Evolutionary conservation across 2,329 filamentous ascomycete genomes (phyloP).

Genomic region (Pseudogymnoascus sp.): DNA sequence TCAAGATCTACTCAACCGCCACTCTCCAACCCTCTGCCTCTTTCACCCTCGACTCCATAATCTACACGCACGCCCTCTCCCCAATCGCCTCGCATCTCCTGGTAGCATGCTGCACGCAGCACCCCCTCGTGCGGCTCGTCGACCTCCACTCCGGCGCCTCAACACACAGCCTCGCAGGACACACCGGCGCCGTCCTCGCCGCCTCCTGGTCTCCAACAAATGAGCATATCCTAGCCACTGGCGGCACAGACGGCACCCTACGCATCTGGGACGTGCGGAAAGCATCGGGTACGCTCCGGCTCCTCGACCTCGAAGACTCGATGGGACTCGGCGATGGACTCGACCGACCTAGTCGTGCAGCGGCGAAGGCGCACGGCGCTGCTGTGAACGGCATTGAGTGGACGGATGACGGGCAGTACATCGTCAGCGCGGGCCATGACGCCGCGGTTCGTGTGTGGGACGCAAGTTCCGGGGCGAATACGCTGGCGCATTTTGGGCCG

Average conservation of each 20-base stretch:
- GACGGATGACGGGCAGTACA: conserved; percentile 69
- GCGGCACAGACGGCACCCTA: conserved; percentile 75
- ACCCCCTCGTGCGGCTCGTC: conserved; percentile 75
- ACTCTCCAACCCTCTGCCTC: conserved; percentile 53
- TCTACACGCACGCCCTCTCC: conserved; percentile 74
- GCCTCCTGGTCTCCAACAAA: conserved; percentile 75
- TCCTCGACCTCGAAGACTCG: conserved; percentile 78
- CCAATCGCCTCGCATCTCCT: conserved; percentile 65
- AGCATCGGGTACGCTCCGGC: conserved; percentile 66
- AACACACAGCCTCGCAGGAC: conserved; percentile 63
- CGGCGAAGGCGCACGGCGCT: conserved; percentile 65
- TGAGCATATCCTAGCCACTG: conserved; percentile 74
- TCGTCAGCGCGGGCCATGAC: conserved; percentile 79
- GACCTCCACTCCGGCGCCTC: conserved; percentile 77
- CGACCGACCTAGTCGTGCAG: conserved; percentile 37
- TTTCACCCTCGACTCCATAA: conserved; percentile 60
- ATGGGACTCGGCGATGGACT: conserved; percentile 48
- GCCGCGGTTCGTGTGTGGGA: conserved; percentile 83
- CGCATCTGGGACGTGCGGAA: conserved; percentile 83
- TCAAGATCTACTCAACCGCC: conserved; percentile 68
- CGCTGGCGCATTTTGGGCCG: conserved; percentile 80
- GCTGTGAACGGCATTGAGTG: conserved; percentile 80
- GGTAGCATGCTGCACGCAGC: conserved; percentile 81
- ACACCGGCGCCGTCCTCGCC: conserved; percentile 59
- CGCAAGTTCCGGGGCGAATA: conserved; percentile 72